A percentile compares a stretch with the other conserved stretches of the same genome.
Evolutionary conservation across 305 asterid genomes (phyloP).

Genomic region (Euphrasia arctica): DNA sequence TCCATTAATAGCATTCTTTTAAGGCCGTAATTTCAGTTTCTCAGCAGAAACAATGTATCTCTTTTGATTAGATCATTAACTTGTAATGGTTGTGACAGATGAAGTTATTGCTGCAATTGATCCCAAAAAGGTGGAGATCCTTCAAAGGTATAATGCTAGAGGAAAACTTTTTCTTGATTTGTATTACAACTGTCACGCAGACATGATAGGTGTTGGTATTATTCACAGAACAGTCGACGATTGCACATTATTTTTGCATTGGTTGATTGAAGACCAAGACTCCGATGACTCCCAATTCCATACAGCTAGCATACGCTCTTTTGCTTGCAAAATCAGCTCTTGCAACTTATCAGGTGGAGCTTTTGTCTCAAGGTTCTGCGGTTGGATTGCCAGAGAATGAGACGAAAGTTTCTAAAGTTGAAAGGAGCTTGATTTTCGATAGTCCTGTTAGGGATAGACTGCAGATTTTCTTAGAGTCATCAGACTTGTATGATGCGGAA

Average conservation of each 20-base stretch:
- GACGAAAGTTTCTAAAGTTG: slow-evolving; percentile 34
- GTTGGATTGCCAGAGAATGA: slow-evolving; percentile 34
- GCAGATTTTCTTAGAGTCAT: slow-evolving; percentile 79
- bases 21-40: slow-evolving; percentile 3
- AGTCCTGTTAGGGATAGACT: slow-evolving; percentile 80
- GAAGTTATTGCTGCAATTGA: slow-evolving; percentile 85
- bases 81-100: slow-evolving; percentile 45
- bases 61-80: slow-evolving; percentile 21
- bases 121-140: slow-evolving; percentile 88
- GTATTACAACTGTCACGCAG: slow-evolving; percentile 1
- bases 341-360: slow-evolving; percentile 52
- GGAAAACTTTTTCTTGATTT: slow-evolving; percentile 9
- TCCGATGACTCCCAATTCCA: slow-evolving; percentile 76
- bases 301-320: slow-evolving; percentile 63
- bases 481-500: slow-evolving; percentile 85
- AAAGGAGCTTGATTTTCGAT: slow-evolving; percentile 55
- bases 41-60: slow-evolving; percentile 19
- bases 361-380: slow-evolving; percentile 38
- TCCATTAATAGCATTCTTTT: slow-evolving; percentile 13
- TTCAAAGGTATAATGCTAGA: slow-evolving; percentile 60
- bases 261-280: slow-evolving; percentile 95
- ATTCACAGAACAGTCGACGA: slow-evolving; percentile 3
- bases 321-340: slow-evolving; percentile 92
- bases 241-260: slow-evolving; percentile 46
- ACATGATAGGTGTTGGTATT: slow-evolving; percentile 19